These are phyloP conservation scores for Chaetomium tenue DNA, from an alignment of 495 filamentous ascomycete genomes.

Conservation along the genomic window DNA sequence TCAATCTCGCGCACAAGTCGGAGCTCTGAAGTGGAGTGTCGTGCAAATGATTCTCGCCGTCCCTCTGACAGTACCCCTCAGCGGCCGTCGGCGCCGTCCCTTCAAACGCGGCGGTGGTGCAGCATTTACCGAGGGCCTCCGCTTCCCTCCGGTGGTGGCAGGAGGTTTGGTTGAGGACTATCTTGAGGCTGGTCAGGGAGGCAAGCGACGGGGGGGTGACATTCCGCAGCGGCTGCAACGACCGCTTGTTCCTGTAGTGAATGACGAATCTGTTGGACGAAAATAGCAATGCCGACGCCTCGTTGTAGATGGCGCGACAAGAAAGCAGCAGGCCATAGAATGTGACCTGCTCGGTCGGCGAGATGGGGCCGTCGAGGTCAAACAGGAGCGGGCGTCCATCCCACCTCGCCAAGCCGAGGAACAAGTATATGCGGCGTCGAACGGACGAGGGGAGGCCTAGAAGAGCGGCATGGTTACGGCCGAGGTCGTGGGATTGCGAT, in stretches of 20 bases:
- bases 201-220: constrained; percentile 5
- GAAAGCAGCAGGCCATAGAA: constrained; percentile 2
- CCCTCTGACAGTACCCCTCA: neutral
- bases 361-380: neutral
- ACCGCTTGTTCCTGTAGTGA: neutral
- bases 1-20: neutral
- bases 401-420: constrained; percentile 5
- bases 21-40: constrained; percentile 2
- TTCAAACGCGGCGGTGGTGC: neutral
- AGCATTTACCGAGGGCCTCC: neutral
- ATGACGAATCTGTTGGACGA: constrained; percentile 3
- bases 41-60: neutral
- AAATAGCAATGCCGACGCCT: neutral
- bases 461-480: neutral
- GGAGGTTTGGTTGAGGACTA: constrained; percentile 4
- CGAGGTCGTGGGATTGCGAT: neutral
- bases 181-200: neutral
- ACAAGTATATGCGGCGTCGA: constrained; percentile 8
- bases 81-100: neutral
- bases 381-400: neutral
- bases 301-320: neutral
- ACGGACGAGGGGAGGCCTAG: neutral
- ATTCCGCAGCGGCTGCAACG: constrained; percentile 3
- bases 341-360: neutral
- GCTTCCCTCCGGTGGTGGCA: neutral